Conservation (phyloP, 1,284 basidiomycete genomes). For the Pseudozyma hubeiensis region DNA sequence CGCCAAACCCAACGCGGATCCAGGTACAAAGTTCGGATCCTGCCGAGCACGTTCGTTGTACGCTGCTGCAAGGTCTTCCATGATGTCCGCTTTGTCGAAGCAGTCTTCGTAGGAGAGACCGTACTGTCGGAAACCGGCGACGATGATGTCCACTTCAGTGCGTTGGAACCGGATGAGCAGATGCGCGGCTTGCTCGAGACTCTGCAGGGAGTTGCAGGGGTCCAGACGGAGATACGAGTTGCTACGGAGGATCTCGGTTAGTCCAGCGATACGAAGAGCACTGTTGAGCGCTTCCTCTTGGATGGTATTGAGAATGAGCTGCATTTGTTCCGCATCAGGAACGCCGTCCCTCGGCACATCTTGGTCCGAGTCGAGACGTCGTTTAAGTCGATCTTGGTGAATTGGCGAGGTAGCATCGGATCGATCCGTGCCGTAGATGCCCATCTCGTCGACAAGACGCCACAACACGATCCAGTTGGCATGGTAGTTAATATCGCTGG, state of each 20-base stretch:
- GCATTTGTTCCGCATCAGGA: slow-evolving; percentile 49
- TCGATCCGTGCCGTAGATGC: slow-evolving; percentile 71
- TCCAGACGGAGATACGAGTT: slow-evolving; percentile 59
- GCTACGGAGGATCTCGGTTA: slow-evolving; percentile 73
- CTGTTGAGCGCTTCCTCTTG: slow-evolving; percentile 83
- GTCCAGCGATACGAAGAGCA: slow-evolving; percentile 84
- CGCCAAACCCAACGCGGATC: slow-evolving; percentile 38
- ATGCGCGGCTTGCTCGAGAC: slow-evolving; percentile 37
- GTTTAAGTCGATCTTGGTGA: slow-evolving; percentile 32
- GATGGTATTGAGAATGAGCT: slow-evolving; percentile 24
- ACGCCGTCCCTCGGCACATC: slow-evolving; percentile 18
- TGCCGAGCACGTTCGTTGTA: slow-evolving; percentile 36
- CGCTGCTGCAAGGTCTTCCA: slow-evolving; percentile 54
- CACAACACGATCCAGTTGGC: slow-evolving; percentile 76
- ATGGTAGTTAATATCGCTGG: slow-evolving; percentile 88
- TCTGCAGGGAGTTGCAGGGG: slow-evolving; percentile 44
- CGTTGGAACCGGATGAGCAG: slow-evolving; percentile 53
- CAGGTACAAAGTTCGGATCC: slow-evolving; percentile 38
- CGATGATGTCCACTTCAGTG: slow-evolving; percentile 80
- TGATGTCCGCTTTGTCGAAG: slow-evolving; percentile 78
- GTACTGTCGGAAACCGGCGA: slow-evolving; percentile 86
- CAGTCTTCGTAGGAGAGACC: slow-evolving; percentile 77
- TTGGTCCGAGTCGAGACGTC: background rate
- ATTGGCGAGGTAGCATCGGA: slow-evolving; percentile 36
- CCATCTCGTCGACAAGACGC: slow-evolving; percentile 79